These are phyloP conservation scores for Globisporangium acanthophoron DNA, from an alignment of 352 stramenopile genomes.

Conservation along the genomic window DNA sequence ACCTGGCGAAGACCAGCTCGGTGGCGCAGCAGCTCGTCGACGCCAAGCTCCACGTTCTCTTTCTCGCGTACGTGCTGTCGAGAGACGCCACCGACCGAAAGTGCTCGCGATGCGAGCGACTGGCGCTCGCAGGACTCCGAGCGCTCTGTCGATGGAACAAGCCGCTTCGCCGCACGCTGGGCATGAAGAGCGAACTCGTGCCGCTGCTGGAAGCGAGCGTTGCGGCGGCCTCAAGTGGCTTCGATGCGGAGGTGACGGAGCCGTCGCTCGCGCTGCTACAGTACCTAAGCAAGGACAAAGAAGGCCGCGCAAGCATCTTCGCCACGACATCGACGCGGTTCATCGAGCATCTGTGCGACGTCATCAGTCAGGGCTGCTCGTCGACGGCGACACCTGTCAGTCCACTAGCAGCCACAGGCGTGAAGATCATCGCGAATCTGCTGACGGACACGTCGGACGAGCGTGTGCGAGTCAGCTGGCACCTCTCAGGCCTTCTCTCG, in stretches of 20 bases:
- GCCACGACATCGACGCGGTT: conserved; percentile 12
- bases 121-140: conserved; percentile 29
- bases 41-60: conserved; percentile 44
- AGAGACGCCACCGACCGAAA: neutral
- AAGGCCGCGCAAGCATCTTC: conserved; percentile 22
- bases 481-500: conserved; percentile 20
- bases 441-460: conserved; percentile 23
- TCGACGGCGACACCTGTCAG: neutral
- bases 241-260: neutral
- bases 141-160: conserved; percentile 32
- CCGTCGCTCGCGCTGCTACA: conserved; percentile 15
- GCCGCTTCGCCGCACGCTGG: conserved; percentile 24
- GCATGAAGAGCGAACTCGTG: conserved; percentile 14
- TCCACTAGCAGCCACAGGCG: conserved; percentile 13
- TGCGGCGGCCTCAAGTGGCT: neutral
- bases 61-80: conserved; percentile 30
- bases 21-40: conserved; percentile 23
- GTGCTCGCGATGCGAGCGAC: conserved; percentile 8
- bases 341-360: conserved; percentile 16
- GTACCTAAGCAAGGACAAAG: conserved; percentile 21
- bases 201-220: conserved; percentile 5
- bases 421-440: conserved; percentile 50
- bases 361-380: conserved; percentile 3
- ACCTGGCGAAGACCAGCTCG: conserved; percentile 22
- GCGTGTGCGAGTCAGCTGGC: conserved; percentile 21